Evolutionary conservation across 225 moss, liverwort and hornwort species (phyloP).

Genomic region (Climacium dendroides): DNA sequence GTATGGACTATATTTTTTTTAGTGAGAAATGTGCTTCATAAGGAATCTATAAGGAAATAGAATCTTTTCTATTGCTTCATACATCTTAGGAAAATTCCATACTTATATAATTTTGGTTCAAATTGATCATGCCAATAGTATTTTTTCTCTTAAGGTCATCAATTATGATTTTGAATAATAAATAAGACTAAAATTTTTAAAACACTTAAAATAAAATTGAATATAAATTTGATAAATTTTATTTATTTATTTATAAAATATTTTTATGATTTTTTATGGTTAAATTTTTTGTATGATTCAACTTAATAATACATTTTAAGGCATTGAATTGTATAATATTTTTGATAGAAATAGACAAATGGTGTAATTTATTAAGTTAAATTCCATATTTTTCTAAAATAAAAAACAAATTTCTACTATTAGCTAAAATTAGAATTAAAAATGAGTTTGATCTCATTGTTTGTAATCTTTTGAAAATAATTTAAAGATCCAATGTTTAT

Average conservation of each 20-base stretch:
- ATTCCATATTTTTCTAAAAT: neutral
- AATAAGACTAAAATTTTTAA: neutral
- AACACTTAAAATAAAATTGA: no score
- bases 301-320: neutral
- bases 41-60: neutral
- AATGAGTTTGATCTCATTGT: neutral
- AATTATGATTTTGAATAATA: neutral
- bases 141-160: neutral
- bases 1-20: fast-evolving
- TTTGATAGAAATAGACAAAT: neutral
- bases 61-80: neutral
- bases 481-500: neutral
- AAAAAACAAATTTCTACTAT: no score
- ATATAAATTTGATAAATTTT: neutral
- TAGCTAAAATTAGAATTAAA: no score
- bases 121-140: no score
- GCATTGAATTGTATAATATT: no score
- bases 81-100: neutral
- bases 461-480: neutral
- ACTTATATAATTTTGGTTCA: neutral
- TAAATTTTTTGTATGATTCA: neutral
- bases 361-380: neutral
- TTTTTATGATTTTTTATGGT: no score
- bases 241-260: no score
- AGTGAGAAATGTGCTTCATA: no score